phyloP scores from a whole-genome alignment of 345 rosid genomes.

The Rhodamnia argentea region DNA sequence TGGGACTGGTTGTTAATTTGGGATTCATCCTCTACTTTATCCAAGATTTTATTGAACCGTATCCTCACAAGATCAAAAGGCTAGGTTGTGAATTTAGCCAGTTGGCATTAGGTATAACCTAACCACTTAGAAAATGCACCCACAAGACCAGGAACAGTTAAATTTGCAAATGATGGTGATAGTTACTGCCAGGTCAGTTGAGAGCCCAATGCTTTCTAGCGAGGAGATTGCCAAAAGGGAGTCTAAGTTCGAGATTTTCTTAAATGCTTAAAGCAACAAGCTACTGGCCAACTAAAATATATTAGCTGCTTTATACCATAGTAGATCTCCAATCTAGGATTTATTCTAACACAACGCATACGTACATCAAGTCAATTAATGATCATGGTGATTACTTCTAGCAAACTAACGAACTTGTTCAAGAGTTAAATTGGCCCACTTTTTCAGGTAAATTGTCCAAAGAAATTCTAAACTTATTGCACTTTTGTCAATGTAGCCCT shows the following conservation, averaged over 20 bases:
- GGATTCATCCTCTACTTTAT: neutral
- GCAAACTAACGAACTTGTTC: neutral
- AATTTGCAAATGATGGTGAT: neutral
- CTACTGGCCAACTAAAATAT: neutral
- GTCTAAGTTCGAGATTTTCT: neutral
- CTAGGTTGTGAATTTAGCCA: neutral
- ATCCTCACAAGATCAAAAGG: neutral
- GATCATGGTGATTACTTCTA: neutral
- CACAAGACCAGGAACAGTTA: too few relatives aligned
- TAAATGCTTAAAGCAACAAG: accelerated
- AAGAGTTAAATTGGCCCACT: neutral
- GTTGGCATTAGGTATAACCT: neutral
- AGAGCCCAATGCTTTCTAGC: neutral
- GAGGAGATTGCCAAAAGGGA: neutral
- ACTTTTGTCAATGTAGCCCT: too few relatives aligned
- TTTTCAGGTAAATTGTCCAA: neutral
- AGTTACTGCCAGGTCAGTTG: too few relatives aligned
- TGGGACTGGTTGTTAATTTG: neutral
- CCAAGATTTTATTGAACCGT: neutral
- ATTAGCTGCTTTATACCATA: accelerated
- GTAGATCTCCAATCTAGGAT: accelerated
- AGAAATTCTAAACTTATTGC: too few relatives aligned
- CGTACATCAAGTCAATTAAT: neutral
- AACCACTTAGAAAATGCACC: neutral
- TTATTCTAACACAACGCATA: neutral